Conservation (phyloP, 257 asterid species). For the Echium plantagineum region DNA sequence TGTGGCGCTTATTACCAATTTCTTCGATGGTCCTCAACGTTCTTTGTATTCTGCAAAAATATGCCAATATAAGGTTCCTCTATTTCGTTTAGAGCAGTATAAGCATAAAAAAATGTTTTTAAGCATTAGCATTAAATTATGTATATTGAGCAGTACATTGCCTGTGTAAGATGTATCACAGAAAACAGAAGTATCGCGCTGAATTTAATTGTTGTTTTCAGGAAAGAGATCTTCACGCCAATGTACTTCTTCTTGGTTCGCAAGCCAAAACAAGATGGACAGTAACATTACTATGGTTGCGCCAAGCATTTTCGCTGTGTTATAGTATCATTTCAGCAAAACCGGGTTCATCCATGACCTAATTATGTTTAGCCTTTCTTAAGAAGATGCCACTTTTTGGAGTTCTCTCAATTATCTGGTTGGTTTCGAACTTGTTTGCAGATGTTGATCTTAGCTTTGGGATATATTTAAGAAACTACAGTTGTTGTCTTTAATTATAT, state of each 20-base stretch:
- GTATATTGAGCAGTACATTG: neutral
- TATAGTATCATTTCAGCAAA: neutral
- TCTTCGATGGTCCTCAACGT: too few species aligned
- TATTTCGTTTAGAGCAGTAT: too few species aligned
- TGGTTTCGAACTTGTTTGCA: slow-evolving; percentile 1
- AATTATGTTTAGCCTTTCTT: neutral
- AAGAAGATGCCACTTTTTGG: neutral
- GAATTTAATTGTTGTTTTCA: slow-evolving; percentile 18
- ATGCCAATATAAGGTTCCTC: too few species aligned
- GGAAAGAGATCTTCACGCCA: slow-evolving; percentile 91
- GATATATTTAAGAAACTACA: neutral
- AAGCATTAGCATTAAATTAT: neutral
- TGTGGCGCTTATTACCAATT: too few species aligned
- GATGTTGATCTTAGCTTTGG: neutral
- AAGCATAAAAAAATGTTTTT: too few species aligned
- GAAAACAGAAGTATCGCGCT: neutral
- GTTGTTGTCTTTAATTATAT: neutral
- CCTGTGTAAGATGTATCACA: neutral
- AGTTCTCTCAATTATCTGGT: neutral
- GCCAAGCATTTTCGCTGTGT: neutral
- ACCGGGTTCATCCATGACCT: neutral
- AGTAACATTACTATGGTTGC: slow-evolving; percentile 2
- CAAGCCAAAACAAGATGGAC: slow-evolving; percentile 38
- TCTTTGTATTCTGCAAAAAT: too few species aligned
- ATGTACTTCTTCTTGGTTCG: slow-evolving; percentile 88